Evolutionary conservation across 139 green algal species (phyloP).

Genomic region (Haematococcus lacustris): DNA sequence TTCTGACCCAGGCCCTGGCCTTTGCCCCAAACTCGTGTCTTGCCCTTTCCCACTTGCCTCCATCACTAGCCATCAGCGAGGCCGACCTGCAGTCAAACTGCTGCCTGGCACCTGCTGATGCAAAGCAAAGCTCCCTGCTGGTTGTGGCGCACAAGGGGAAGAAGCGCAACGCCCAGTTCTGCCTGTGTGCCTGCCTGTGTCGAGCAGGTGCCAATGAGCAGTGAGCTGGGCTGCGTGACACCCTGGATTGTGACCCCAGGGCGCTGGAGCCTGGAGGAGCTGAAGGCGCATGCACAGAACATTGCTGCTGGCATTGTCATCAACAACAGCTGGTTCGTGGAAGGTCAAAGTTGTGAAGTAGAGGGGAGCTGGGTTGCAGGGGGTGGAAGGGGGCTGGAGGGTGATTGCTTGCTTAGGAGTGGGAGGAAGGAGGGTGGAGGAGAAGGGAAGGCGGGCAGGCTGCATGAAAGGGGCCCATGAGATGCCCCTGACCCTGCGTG

Average conservation of each 20-base stretch:
- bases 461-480: not conserved
- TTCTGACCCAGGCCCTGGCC: not conserved
- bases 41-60: no score
- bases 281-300: constrained; percentile 7
- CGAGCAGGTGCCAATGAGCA: constrained; percentile 38
- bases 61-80: not conserved
- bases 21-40: no score
- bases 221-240: constrained; percentile 30
- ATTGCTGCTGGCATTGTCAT: constrained; percentile 8
- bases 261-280: constrained; percentile 12
- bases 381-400: not conserved
- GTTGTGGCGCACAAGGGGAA: not conserved
- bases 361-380: no score
- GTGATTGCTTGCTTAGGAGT: not conserved
- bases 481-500: not conserved
- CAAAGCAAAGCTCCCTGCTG: not conserved
- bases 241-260: constrained; percentile 23
- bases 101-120: not conserved
- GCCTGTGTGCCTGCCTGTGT: not conserved
- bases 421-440: not conserved
- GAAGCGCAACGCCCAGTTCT: not conserved
- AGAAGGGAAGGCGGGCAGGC: not conserved
- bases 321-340: constrained; percentile 30
- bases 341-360: no score
- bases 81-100: no score